Conservation (phyloP, 345 rosid species). For the Erucastrum elatum region DNA sequence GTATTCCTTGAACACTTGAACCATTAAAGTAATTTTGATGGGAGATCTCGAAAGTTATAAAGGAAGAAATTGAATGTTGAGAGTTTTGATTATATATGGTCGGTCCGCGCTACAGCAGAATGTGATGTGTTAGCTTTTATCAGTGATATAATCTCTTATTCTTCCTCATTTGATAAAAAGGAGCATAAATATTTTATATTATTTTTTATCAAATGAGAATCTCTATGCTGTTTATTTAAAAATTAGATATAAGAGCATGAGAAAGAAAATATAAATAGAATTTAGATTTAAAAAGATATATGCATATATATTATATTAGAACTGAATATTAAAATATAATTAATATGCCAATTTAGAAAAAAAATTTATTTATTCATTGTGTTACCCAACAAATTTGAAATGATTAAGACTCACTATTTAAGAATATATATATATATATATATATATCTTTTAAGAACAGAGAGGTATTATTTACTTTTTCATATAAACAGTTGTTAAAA, state of each 20-base stretch:
- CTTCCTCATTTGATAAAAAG: not conserved
- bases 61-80: too few species aligned
- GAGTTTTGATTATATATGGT: too few species aligned
- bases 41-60: too few species aligned
- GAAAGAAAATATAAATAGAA: not conserved
- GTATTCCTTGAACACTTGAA: too few species aligned
- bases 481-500: not conserved
- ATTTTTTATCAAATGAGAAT: not conserved
- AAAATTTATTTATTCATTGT: not conserved
- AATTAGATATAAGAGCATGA: not conserved
- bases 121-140: too few species aligned
- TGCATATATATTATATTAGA: too few species aligned
- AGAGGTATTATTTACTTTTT: too few species aligned
- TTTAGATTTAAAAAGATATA: too few species aligned
- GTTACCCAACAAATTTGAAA: not conserved
- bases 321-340: not conserved
- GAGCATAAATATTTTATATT: not conserved
- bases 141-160: not conserved
- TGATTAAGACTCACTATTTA: not conserved
- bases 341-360: not conserved
- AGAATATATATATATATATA: too few species aligned
- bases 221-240: not conserved
- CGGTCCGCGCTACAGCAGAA: too few species aligned
- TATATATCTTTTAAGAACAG: too few species aligned
- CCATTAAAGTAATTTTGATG: too few species aligned